Evolutionary conservation across 768 basidiomycete species (phyloP).

Genomic region (Suillus ampliporus): DNA sequence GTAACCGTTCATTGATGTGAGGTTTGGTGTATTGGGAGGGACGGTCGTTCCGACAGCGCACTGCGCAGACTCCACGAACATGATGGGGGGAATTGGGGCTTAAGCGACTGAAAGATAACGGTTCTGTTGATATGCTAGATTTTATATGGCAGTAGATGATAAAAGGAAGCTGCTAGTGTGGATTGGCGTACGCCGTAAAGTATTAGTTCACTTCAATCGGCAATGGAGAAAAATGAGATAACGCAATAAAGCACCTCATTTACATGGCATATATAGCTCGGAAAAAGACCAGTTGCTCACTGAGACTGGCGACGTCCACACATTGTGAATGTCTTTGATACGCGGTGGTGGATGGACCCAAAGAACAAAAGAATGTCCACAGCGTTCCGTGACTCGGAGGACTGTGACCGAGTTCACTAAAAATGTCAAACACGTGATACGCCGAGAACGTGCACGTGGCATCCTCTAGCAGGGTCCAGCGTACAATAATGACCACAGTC

Average conservation of each 20-base stretch:
- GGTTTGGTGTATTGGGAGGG: background rate
- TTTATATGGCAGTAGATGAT: background rate
- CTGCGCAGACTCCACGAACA: background rate
- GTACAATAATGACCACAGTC: too few relatives aligned
- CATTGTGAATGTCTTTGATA: background rate
- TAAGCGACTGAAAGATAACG: background rate
- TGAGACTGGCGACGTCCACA: background rate
- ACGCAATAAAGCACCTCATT: slow-evolving; percentile 11
- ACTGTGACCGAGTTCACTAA: too few relatives aligned
- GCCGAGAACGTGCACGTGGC: background rate
- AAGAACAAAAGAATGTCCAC: background rate
- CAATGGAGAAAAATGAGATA: slow-evolving; percentile 6
- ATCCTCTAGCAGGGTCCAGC: too few relatives aligned
- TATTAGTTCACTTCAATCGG: background rate
- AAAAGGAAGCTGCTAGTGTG: slow-evolving; percentile 2
- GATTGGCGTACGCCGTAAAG: background rate
- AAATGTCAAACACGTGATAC: background rate
- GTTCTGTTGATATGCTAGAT: background rate
- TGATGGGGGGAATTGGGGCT: background rate
- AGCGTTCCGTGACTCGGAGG: background rate
- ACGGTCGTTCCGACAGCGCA: slow-evolving; percentile 1
- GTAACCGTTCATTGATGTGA: background rate
- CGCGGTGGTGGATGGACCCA: background rate
- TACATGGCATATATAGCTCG: background rate
- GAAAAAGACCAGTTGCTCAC: background rate